These are phyloP conservation scores for Viola pubescens DNA, from an alignment of 441 rosid species.

Conservation along the genomic window DNA sequence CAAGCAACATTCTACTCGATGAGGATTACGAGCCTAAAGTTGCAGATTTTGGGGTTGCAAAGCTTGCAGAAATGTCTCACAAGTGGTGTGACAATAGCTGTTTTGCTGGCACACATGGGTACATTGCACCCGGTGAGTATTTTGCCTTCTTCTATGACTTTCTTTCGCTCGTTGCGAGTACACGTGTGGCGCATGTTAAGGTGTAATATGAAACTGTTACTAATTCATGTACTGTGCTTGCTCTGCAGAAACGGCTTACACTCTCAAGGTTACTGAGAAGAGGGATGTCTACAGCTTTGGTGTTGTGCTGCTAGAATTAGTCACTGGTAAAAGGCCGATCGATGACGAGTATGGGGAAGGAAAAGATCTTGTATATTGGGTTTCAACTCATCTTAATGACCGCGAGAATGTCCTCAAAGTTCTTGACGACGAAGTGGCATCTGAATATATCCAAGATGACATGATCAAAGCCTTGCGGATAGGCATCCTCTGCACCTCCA, in stretches of 20 bases:
- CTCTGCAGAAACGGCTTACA: conserved; percentile 69
- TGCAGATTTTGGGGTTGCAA: conserved; percentile 85
- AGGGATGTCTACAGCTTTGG: conserved; percentile 84
- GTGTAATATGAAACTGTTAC: not conserved
- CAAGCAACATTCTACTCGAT: conserved; percentile 69
- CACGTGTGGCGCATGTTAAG: no score
- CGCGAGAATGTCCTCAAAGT: conserved; percentile 39
- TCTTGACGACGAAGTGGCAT: conserved; percentile 41
- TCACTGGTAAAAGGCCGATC: conserved; percentile 46
- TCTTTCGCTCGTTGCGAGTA: no score
- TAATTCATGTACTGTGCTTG: not conserved
- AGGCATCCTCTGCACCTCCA: conserved; percentile 62
- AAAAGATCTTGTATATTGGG: conserved; percentile 66
- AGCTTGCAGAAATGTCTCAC: conserved; percentile 42
- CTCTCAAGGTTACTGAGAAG: conserved; percentile 54
- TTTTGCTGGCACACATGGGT: conserved; percentile 81
- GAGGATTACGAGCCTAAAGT: conserved; percentile 63
- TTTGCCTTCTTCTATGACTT: not conserved
- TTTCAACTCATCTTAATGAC: conserved; percentile 43
- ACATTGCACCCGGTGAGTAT: conserved; percentile 81
- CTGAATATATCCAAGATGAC: conserved; percentile 33
- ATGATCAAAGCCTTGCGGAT: conserved; percentile 69
- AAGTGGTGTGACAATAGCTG: conserved; percentile 40
- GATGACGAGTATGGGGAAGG: conserved; percentile 78
- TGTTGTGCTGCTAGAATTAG: conserved; percentile 66